Base-by-base conservation (phyloP, 495 filamentous ascomycete species). In the Cercophora scortea region DNA sequence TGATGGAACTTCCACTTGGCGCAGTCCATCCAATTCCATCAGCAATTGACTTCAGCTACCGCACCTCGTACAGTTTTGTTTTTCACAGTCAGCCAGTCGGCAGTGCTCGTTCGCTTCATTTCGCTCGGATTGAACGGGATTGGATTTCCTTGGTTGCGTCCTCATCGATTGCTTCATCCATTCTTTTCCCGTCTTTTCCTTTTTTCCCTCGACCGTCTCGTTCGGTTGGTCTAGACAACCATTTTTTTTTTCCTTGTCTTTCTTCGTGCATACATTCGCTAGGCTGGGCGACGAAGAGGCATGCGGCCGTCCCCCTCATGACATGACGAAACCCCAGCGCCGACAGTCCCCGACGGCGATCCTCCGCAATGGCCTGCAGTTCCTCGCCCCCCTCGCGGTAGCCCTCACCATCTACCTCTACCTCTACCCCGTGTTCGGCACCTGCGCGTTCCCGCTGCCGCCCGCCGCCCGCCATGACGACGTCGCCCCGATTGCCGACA, bases 391-490 rank as follows among this genome's bases (percentile, higher is more conserved):
- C n/a, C 65, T 90, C 49, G 80, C 85, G 49, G 56, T 92, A 51
- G 65, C 80, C 51, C 76, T 77, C 55, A 89, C 86, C 50, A 51
- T 82, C 54, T 92, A 89, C 69, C 78, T 98, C 47, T 96, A 96
- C 71, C 74, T 90, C 55, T 98, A 94, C 71, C 92, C 93, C 4
- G 62, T 89, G 56, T 82, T 96, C 62, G 79, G 83, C 51, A 75
- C 78, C 62, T 98, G 93, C 75, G 81, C 80, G 42, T 96, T 97
- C 68, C 88, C 89, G 19, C 62, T 83, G 8, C 75, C 83, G 47
- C 67, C 66, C 16, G 35, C 42, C 51, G 51, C 44, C 32, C 17
- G 39, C 38, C 36, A 51, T 43, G 45, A 34, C 44, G 12, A 46
- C 15, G 52, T 50, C 42, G 19, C 61, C 11, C 54, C 52, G 0